Evolutionary conservation across 768 basidiomycete species (phyloP), one percentile per base, ranked within the genome.

Genomic region (Tricholoma hemisulphureum): DNA sequence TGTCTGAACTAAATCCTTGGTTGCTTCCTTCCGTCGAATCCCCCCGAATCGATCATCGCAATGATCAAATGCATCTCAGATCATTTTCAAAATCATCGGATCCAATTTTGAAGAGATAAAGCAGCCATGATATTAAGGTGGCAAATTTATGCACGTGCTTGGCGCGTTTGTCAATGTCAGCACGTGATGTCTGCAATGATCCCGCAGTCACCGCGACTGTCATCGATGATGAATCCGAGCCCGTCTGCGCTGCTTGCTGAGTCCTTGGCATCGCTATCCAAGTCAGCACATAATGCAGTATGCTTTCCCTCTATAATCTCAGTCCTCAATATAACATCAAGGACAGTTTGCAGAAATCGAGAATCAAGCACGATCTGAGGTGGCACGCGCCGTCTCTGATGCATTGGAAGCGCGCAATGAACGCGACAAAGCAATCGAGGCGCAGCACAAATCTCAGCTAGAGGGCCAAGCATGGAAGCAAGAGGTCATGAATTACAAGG

Each of bases 291-390:
- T 52, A 56, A 64, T 39, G 64, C 64, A 51, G 70, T 71, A 55
- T 32, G 64, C 49, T n/a, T 31, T n/a, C 21, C 14, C 37, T 18
- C 16, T 20, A 13, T 21, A 3, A 13, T 28, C 21, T 23, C 23
- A 34, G 6, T 32, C 6, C 28, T 16, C 32, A 28, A 23, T 14
- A 21, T 62, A 18, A 58, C 31, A 21, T 9, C 11, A 16, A 16
- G 23, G 31, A 45, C 49, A 88, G 87, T 75, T 87, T 57, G 74
- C 80, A 13, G 74, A 80, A 32, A 75, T 82, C 16, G 85, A 89
- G 59, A 78, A 79, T n/a, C 79, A 82, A 55, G 76, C 82, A 4
- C 80, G 80, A 60, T 69, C 72, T 37, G 83, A 87, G 61, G 75
- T 86, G 60, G 73, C 80, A 51, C 79, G 78, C 46, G 77, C 80